Evolutionary conservation across 2,329 filamentous ascomycete species (phyloP).

Genomic region (Paecilomyces dactylethromorphus): DNA sequence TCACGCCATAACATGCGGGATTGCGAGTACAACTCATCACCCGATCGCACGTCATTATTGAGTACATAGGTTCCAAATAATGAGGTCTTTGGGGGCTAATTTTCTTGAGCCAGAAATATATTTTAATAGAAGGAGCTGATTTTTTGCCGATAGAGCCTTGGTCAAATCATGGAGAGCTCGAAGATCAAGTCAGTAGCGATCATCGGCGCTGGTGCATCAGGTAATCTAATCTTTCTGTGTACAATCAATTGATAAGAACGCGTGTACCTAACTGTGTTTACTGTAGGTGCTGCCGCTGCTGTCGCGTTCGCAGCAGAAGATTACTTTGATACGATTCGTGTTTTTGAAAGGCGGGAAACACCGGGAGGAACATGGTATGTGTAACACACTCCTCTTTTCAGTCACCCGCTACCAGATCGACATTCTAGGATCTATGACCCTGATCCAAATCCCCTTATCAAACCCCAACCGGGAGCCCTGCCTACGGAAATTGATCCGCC

Average conservation of each 20-base stretch:
- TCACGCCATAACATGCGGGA: background rate
- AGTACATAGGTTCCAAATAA: background rate
- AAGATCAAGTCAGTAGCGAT: slow-evolving; percentile 17
- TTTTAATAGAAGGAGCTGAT: background rate
- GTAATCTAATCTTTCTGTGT: slow-evolving; percentile 8
- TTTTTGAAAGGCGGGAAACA: slow-evolving; percentile 27
- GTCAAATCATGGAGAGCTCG: background rate
- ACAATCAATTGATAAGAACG: slow-evolving; percentile 7
- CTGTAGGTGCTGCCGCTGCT: slow-evolving; percentile 24
- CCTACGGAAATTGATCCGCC: slow-evolving; percentile 27
- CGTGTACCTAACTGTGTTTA: slow-evolving; percentile 7
- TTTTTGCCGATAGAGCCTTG: background rate
- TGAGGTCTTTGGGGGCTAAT: background rate
- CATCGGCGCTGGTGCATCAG: slow-evolving; percentile 23
- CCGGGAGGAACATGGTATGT: slow-evolving; percentile 29
- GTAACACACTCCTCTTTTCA: background rate
- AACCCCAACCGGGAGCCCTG: slow-evolving; percentile 20
- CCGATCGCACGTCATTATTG: background rate
- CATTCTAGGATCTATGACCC: slow-evolving; percentile 26
- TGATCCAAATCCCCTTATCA: slow-evolving; percentile 18
- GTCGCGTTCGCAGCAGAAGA: slow-evolving; percentile 28
- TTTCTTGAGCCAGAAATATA: background rate
- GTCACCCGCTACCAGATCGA: background rate
- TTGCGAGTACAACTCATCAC: background rate
- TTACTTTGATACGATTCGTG: slow-evolving; percentile 24